These are phyloP conservation scores for Colletotrichum viniferum DNA, from an alignment of 2,329 filamentous ascomycete genomes.

Conservation along the genomic window DNA sequence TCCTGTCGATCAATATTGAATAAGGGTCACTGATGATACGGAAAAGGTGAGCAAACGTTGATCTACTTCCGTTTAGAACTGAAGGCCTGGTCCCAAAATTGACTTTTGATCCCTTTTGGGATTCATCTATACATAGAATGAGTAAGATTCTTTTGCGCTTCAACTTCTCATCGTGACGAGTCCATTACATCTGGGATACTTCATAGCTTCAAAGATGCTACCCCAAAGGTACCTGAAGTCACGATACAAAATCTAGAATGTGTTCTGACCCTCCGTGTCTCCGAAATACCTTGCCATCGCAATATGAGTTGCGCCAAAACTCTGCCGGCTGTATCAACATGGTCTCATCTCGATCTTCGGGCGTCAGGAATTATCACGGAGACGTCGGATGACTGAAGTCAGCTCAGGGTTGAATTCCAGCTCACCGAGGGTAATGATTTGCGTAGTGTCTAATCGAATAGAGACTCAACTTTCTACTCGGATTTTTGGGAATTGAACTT, in stretches of 20 bases:
- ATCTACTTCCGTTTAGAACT: background rate
- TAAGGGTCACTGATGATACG: background rate
- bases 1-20: background rate
- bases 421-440: background rate
- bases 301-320: background rate
- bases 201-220: background rate
- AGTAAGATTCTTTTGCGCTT: background rate
- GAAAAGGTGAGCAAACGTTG: background rate
- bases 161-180: background rate
- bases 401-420: background rate
- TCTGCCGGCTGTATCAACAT: background rate
- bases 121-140: background rate
- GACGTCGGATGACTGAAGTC: background rate
- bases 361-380: background rate
- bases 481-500: background rate
- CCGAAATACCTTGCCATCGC: accelerated
- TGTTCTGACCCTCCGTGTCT: accelerated
- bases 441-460: background rate
- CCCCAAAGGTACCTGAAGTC: background rate
- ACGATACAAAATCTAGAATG: background rate
- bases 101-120: background rate
- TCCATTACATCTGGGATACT: background rate
- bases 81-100: background rate
- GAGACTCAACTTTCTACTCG: background rate
- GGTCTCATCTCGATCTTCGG: background rate